Conservation (phyloP, 106 monocot species). For the Dioscorea zingiberensis region DNA sequence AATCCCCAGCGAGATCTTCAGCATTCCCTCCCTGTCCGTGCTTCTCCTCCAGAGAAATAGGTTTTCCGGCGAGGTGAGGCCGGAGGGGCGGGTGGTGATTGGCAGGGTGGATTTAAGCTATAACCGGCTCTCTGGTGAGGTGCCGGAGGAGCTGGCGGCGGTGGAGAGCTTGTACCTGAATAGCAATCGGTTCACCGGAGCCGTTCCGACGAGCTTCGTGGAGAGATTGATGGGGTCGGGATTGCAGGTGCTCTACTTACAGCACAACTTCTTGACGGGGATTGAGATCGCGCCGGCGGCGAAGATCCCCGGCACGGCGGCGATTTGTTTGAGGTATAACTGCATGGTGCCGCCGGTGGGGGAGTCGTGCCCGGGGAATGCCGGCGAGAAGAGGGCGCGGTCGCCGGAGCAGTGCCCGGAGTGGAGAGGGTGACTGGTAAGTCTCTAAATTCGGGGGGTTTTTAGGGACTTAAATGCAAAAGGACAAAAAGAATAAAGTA, state of each 20-base stretch:
- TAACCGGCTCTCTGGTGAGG: constrained; percentile 44
- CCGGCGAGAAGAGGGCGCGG: constrained; percentile 45
- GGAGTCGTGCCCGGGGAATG: constrained; percentile 62
- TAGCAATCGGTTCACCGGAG: constrained; percentile 66
- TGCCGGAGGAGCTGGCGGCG: constrained; percentile 49
- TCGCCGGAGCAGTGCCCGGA: constrained; percentile 62
- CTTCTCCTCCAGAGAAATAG: constrained; percentile 47
- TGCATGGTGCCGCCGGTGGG: constrained; percentile 76
- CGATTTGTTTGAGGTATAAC: constrained; percentile 66
- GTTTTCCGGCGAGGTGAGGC: constrained; percentile 31
- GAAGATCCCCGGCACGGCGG: constrained; percentile 38
- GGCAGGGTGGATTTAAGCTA: constrained; percentile 64
- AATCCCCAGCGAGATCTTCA: constrained; percentile 42
- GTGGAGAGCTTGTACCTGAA: constrained; percentile 58
- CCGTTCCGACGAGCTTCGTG: constrained; percentile 46
- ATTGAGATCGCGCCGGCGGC: constrained; percentile 57
- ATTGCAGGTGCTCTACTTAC: constrained; percentile 62
- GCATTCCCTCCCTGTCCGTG: constrained; percentile 27
- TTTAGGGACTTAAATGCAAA: too few relatives aligned
- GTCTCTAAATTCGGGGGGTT: too few relatives aligned
- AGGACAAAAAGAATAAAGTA: too few relatives aligned
- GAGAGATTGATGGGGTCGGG: constrained; percentile 46
- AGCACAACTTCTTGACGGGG: constrained; percentile 72
- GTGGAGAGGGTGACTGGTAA: constrained; percentile 41
- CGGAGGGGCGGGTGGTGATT: constrained; percentile 33